Conservation (phyloP, 108 stramenopile species). For the Craspedostauros australis region DNA sequence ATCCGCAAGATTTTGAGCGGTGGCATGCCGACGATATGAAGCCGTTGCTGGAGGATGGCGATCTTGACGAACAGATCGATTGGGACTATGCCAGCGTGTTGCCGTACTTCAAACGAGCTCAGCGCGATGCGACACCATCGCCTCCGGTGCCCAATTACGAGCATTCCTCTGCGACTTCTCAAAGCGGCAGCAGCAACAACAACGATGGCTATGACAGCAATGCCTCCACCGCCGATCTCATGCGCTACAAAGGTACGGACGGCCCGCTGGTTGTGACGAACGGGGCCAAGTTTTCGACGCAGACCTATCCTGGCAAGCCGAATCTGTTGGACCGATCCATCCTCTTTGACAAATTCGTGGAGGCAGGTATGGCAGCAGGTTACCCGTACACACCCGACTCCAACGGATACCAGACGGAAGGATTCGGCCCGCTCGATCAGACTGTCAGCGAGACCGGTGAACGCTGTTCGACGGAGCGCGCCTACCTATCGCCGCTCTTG, state of each 20-base stretch:
- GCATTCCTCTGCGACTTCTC: too few species aligned
- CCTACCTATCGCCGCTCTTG: too few species aligned
- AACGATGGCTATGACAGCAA: not conserved
- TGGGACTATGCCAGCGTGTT: slow-evolving; percentile 21
- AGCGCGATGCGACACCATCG: too few species aligned
- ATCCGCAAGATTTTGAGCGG: slow-evolving; percentile 22
- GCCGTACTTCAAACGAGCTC: slow-evolving; percentile 23
- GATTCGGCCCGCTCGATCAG: slow-evolving; percentile 12
- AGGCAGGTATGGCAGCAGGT: slow-evolving; percentile 24
- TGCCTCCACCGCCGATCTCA: not conserved
- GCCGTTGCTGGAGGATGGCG: too few species aligned
- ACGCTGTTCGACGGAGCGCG: too few species aligned
- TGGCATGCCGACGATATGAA: slow-evolving; percentile 17
- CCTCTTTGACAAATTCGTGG: slow-evolving; percentile 16
- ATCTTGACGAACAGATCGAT: too few species aligned
- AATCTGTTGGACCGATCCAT: too few species aligned
- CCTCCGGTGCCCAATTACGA: too few species aligned
- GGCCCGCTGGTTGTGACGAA: slow-evolving; percentile 28
- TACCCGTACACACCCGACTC: slow-evolving; percentile 16
- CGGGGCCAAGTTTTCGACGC: too few species aligned
- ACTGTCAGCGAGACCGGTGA: too few species aligned
- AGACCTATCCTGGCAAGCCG: too few species aligned
- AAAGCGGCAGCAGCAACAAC: too few species aligned
- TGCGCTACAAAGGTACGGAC: slow-evolving; percentile 3
- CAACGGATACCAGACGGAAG: slow-evolving; percentile 21